A percentile compares a stretch with the other conserved stretches of the same genome.
Evolutionary conservation across 352 stramenopile species (phyloP).

Genomic region (Globisporangium orthogonon): DNA sequence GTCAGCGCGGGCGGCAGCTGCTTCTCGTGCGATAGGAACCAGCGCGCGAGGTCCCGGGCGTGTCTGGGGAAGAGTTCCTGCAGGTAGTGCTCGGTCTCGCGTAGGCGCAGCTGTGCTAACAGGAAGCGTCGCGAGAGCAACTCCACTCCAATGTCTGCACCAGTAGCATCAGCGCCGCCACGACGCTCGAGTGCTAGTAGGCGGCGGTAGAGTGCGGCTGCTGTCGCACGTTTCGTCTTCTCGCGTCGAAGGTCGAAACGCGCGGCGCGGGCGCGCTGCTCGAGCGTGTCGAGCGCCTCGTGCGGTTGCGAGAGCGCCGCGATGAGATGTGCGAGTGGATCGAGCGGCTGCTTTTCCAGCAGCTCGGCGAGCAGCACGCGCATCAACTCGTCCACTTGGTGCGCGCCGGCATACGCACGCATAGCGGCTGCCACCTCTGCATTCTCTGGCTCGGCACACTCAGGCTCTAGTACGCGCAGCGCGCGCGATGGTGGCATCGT

Average conservation of each 20-base stretch:
- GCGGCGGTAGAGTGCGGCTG: slow-evolving; percentile 42
- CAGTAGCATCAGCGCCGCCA: not conserved
- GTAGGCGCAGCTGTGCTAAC: slow-evolving; percentile 32
- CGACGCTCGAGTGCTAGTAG: slow-evolving; percentile 42
- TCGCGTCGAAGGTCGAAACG: slow-evolving; percentile 60
- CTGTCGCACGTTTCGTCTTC: slow-evolving; percentile 52
- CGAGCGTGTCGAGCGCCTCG: slow-evolving; percentile 41
- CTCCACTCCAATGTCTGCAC: slow-evolving; percentile 2
- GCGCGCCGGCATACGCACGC: slow-evolving; percentile 42
- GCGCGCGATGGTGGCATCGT: slow-evolving; percentile 25
- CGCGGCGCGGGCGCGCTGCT: slow-evolving; percentile 28
- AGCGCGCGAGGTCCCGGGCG: slow-evolving; percentile 46
- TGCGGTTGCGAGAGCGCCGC: slow-evolving; percentile 39
- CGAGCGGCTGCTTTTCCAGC: slow-evolving; percentile 55
- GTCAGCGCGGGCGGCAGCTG: slow-evolving; percentile 24
- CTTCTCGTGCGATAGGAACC: slow-evolving; percentile 32
- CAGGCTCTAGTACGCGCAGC: slow-evolving; percentile 23
- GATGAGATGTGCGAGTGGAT: slow-evolving; percentile 65
- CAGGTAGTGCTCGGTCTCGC: slow-evolving; percentile 42
- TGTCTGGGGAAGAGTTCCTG: slow-evolving; percentile 47
- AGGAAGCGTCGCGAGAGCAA: slow-evolving; percentile 35
- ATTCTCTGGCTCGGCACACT: slow-evolving; percentile 17
- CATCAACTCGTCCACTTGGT: slow-evolving; percentile 61
- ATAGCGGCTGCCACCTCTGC: slow-evolving; percentile 48
- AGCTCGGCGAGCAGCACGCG: slow-evolving; percentile 50